Base-by-base conservation (phyloP, 192 early-diverging fungal species). In the Coemansia sp. region DNA sequence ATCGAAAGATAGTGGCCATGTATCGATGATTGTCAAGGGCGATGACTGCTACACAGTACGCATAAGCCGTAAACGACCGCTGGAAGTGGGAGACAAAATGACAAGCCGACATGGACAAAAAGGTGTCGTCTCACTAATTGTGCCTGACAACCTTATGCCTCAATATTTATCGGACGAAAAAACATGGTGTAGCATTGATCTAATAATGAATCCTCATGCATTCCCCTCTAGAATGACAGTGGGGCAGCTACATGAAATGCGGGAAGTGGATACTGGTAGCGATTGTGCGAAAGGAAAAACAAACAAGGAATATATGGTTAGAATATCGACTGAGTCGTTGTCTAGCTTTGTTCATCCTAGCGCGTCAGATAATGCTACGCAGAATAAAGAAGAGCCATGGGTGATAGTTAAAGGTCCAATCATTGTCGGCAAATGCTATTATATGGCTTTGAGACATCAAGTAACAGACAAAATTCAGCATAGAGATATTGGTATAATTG, bases 41-140 rank as follows among this genome's bases (percentile, higher is more conserved):
- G 32, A 34, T 34, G 32, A 34, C 69, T 19, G 13, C 10, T 64
- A 58, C 63, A 64, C 36, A 64, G 56, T 70, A 10, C 67, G 46
- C 36, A 44, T 70, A 27, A 64, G 36, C 8, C 27, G 34, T 17
- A 32, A 19, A 58, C 67, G 29, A 19, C 20, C 38, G 39, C 39
- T 70, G 29, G 61, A 70, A 46, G 61, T 70, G 15, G 69, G 69
- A 44, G 69, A 70, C 66, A 70, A 70, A 58, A 70, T 70, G 69
- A 70, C 61, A 58, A 70, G 69, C 22, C 67, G 69, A 44, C 69
- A 70, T 39, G 69, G 69, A 9, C 69, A 70, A 19, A 70, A 70
- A 68, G 69, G 69, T 3, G 63, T 70, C 41, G 62, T 70, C 32
- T 70, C 69, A 44, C 46, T 70, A 13, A 70, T 70, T 31, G 58